These are phyloP conservation scores for Croton setiger DNA, from an alignment of 441 rosid species.

Conservation along the genomic window DNA sequence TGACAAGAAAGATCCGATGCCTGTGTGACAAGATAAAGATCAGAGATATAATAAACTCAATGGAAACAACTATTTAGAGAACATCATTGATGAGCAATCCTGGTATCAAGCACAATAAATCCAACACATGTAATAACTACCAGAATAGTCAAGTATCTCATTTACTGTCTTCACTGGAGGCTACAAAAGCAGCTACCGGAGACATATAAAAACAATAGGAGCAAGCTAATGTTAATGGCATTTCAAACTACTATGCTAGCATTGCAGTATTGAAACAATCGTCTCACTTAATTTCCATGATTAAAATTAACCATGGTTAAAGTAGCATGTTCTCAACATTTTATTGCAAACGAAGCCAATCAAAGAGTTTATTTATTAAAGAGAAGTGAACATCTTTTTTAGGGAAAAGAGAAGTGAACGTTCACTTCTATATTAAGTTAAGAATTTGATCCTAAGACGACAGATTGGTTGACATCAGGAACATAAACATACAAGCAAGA, in stretches of 20 bases:
- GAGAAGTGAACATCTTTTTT: too few species aligned
- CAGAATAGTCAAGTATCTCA: background rate
- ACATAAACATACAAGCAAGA: background rate
- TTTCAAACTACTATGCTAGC: background rate
- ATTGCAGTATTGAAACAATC: background rate
- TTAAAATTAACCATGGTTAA: background rate
- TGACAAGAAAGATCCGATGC: constrained; percentile 65
- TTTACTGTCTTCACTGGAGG: background rate
- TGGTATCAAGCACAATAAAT: background rate
- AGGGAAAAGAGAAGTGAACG: too few species aligned
- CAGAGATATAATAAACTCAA: constrained; percentile 1
- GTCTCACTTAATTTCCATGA: background rate
- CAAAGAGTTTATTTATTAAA: too few species aligned
- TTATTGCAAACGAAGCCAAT: background rate
- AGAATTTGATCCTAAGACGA: background rate
- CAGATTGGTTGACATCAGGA: background rate
- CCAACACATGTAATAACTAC: background rate
- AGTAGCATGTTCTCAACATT: background rate
- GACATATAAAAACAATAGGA: background rate
- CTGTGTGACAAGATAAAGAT: constrained; percentile 37
- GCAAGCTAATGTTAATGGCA: background rate
- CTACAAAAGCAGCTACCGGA: background rate
- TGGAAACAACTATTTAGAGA: background rate
- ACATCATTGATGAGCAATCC: background rate
- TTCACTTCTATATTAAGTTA: too few species aligned